phyloP scores from a whole-genome alignment of 495 filamentous ascomycete species.

The Trichocladium uniseriatum region DNA sequence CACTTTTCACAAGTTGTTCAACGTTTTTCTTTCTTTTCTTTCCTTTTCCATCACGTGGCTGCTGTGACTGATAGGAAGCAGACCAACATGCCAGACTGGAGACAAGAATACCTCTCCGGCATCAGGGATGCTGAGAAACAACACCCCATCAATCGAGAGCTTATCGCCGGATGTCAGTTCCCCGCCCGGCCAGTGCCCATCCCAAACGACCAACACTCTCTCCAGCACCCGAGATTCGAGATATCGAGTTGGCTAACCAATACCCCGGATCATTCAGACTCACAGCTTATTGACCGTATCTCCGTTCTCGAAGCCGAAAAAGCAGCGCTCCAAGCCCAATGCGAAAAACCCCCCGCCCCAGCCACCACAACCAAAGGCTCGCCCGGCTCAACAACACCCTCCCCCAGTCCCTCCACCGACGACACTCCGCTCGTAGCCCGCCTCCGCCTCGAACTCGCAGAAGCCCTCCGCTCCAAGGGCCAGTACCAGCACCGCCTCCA shows the following conservation, averaged over 20 bases:
- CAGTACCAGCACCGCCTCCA: slow-evolving; percentile 54
- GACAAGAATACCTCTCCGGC: slow-evolving; percentile 35
- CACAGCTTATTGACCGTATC: slow-evolving; percentile 59
- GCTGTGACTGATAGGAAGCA: background rate
- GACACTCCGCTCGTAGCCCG: slow-evolving; percentile 33
- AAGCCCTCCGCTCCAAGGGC: slow-evolving; percentile 63
- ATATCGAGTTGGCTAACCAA: slow-evolving; percentile 21
- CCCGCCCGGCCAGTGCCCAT: slow-evolving; percentile 1
- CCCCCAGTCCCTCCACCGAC: slow-evolving; percentile 19
- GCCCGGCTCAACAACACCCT: slow-evolving; percentile 6
- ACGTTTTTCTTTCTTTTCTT: background rate
- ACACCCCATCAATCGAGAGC: slow-evolving; percentile 35
- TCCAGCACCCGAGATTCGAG: no score
- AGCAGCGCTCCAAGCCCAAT: slow-evolving; percentile 23
- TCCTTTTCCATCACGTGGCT: background rate
- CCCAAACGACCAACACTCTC: background rate
- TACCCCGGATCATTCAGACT: slow-evolving; percentile 39
- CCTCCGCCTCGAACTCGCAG: slow-evolving; percentile 54
- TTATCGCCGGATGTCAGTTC: slow-evolving; percentile 38
- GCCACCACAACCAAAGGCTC: slow-evolving; percentile 6
- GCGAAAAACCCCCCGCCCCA: slow-evolving; percentile 11
- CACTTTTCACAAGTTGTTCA: background rate
- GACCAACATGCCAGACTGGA: slow-evolving; percentile 37
- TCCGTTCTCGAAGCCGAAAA: slow-evolving; percentile 47
- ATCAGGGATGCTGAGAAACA: slow-evolving; percentile 35